Evolutionary conservation across 768 basidiomycete genomes (phyloP).

Genomic region (Rhodotorula sphaerocarpa): DNA sequence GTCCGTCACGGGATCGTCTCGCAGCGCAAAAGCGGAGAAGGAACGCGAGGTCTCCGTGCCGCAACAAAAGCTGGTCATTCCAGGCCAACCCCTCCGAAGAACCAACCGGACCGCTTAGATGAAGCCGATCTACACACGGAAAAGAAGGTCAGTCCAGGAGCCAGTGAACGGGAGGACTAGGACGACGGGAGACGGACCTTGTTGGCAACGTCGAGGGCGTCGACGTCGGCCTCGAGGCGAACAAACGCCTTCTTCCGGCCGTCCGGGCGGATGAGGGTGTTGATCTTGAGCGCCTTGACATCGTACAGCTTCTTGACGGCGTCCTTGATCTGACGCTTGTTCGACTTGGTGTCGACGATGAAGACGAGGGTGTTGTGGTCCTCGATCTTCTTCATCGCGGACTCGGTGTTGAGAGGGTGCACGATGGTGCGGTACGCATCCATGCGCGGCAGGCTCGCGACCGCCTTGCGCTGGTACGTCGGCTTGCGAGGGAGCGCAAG

Average conservation of each 20-base stretch:
- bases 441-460: conserved; percentile 87
- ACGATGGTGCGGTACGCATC: conserved; percentile 93
- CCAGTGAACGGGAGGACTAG: too few relatives aligned
- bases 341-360: conserved; percentile 86
- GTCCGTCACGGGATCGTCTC: too few relatives aligned
- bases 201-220: conserved; percentile 35
- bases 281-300: conserved; percentile 89
- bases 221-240: conserved; percentile 50
- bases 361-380: conserved; percentile 99
- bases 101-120: conserved; percentile 53
- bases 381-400: conserved; percentile 99
- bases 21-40: too few relatives aligned
- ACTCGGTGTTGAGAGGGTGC: conserved; percentile 55
- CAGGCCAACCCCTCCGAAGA: neutral
- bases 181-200: conserved; percentile 31
- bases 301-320: conserved; percentile 99
- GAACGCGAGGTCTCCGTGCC: too few relatives aligned
- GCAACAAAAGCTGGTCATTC: neutral
- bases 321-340: conserved; percentile 99
- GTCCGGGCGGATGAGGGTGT: conserved; percentile 96
- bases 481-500: conserved; percentile 72
- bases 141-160: neutral
- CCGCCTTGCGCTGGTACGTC: conserved; percentile 89
- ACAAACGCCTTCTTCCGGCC: conserved; percentile 99
- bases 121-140: conserved; percentile 53